Base-by-base conservation (phyloP, 306 rosid genomes). In the Oemleria cerasiformis region DNA sequence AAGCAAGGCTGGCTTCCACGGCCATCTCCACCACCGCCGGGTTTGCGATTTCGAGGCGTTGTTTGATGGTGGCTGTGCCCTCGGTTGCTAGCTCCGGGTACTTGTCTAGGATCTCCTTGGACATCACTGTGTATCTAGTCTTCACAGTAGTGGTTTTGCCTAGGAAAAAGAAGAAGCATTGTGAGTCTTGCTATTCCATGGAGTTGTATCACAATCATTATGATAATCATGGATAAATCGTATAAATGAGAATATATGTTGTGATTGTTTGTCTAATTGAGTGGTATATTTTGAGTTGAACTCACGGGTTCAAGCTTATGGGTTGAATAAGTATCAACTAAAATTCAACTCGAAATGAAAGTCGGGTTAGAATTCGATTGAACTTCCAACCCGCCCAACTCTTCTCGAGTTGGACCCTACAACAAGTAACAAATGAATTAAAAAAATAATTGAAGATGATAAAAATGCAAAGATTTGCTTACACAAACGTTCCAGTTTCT, bases 51-150 rank as follows among this genome's bases (percentile, higher is more conserved):
- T 94, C 92, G 3, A 94, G 92, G 82, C 86, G 85, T 14, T 94
- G 97, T 54, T 49, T 81, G 80, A 94, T 89, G 50, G 99, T 94
- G 44, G 99, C 80, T 9, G 90, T 61, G 25, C 99, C 99, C 67
- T 94, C 99, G 5, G 90, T 91, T 54, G 82, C 91, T 15, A 94
- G 76, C 56, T 94, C 97, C 4, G 97, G 97, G 79, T 91, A 85
- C 55, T 89, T 85, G 75, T 89, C 97, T 10, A 91, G 87, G 45
- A 94, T 94, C 77, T 91, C 96, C 88, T 94, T 94, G n/a, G 90
- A 89, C 99, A 94, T 94, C 30, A 94, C 96, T 55, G 99, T 94
- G 85, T 94, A 94, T 53, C 99, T 87, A 13, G 96, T 94, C 91
- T 86, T 91, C 82, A 94, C 97, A 10, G 99, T 94, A 6, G 99